Evolutionary conservation across 106 monocot species (phyloP).

Genomic region (Chionographis japonica): DNA sequence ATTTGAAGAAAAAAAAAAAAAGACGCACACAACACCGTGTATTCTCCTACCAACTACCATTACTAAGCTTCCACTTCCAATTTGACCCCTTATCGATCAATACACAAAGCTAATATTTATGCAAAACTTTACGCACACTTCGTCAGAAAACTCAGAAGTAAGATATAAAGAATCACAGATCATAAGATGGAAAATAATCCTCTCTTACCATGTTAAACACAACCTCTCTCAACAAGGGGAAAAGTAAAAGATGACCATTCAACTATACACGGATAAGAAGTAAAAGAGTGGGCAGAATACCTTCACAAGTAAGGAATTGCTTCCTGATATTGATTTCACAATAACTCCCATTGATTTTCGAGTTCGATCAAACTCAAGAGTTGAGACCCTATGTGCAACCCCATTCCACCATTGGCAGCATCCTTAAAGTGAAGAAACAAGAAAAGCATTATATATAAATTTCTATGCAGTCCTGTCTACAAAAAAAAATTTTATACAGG

Average conservation of each 20-base stretch:
- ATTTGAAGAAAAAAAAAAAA: too few relatives aligned
- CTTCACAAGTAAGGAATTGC: constrained; percentile 88
- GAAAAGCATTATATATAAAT: neutral
- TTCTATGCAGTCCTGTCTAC: neutral
- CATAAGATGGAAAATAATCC: too few relatives aligned
- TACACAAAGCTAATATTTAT: too few relatives aligned
- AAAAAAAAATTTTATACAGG: neutral
- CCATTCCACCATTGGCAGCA: constrained; percentile 84
- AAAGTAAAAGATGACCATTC: neutral
- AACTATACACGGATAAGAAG: neutral
- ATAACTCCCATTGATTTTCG: constrained; percentile 98
- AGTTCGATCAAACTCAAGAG: constrained; percentile 91
- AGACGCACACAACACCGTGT: too few relatives aligned
- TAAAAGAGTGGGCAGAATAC: constrained; percentile 19
- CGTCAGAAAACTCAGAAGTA: too few relatives aligned
- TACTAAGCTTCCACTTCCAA: too few relatives aligned
- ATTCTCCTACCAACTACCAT: too few relatives aligned
- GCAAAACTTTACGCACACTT: too few relatives aligned
- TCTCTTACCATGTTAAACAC: too few relatives aligned
- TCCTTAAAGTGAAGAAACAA: constrained; percentile 31
- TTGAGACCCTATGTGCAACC: constrained; percentile 62
- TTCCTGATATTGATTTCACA: constrained; percentile 72
- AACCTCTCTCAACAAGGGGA: neutral
- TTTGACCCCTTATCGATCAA: too few relatives aligned
- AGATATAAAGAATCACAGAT: too few relatives aligned